Evolutionary conservation across 441 rosid species (phyloP), one percentile per base, ranked within the genome.

Genomic region (Populus hybrid): DNA sequence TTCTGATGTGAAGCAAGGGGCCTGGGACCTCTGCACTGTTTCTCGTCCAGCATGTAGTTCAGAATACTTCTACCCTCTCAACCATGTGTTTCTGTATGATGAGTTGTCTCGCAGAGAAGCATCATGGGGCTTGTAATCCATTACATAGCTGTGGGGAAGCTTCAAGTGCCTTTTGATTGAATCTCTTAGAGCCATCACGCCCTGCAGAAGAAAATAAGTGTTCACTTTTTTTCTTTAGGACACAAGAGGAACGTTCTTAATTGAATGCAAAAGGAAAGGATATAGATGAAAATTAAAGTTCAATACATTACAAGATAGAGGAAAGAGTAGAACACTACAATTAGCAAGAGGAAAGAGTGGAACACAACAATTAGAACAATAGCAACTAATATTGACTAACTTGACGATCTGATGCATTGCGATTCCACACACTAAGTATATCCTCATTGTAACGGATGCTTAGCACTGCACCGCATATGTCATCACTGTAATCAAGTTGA

Each of bases 41-140:
- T 50, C 75, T 38, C 24, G 74, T 74, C 75, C 63, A 16, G 6
- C 35, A 59, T 21, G 38, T 68, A 50, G 7, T 26, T 30, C 69
- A 23, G 66, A 71, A 26, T 46, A 8, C 66, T 66, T 77, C 83
- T 87, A 96, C 68, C 99, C 98, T 86, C 97, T 89, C 91, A 96
- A 85, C 99, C 98, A 94, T 30, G 98, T 89, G 87, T 96, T 96
- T 66, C 98, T 85, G 76, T 94, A 94, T n/a, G 98, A 96, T 0
- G 99, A 94, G 79, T 91, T 91, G 86, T 96, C 98, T 0, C 93
- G 95, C 34, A 94, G 86, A 68, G 97, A 96, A 74, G 97, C 97
- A 83, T 94, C 93, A 3, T 93, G 99, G 77, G 97, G 91, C 88
- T 96, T 94, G 94, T 93, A 94, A 76, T 94, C 99, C 98, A 94